Percentiles rank a stretch among this genome's conserved stretches.
Conservation (phyloP, 345 rosid genomes). For the Rhodomyrtus tomentosa region DNA sequence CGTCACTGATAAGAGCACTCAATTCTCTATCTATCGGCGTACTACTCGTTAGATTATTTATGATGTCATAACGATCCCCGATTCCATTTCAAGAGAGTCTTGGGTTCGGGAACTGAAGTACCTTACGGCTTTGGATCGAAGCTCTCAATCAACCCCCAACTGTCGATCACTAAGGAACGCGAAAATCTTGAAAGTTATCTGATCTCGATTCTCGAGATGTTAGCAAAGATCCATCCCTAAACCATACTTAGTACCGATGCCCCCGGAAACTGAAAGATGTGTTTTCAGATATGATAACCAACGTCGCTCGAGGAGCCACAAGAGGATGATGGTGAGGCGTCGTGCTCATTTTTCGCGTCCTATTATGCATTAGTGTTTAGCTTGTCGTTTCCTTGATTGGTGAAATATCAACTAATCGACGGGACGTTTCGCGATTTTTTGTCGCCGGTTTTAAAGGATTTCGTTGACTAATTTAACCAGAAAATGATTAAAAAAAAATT, state of each 20-base stretch:
- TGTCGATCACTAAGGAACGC: not conserved
- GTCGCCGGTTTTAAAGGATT: not conserved
- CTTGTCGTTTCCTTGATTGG: not conserved
- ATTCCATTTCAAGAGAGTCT: not conserved
- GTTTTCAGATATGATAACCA: too few species aligned
- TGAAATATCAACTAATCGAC: not conserved
- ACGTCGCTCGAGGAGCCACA: not conserved
- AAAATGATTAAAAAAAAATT: not conserved
- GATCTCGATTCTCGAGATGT: not conserved
- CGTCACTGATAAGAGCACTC: not conserved
- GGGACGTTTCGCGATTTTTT: not conserved
- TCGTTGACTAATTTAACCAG: not conserved
- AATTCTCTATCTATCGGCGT: accelerated
- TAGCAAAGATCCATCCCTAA: accelerated
- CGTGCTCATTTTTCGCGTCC: not conserved
- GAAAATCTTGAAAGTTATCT: not conserved
- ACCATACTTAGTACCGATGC: too few species aligned
- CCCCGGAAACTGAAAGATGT: too few species aligned
- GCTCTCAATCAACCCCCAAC: not conserved
- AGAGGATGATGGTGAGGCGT: not conserved
- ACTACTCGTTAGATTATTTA: not conserved
- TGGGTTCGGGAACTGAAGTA: not conserved
- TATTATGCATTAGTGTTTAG: not conserved
- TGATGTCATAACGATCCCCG: not conserved
- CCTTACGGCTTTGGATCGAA: not conserved